Conservation (phyloP, 1,284 basidiomycete species). For the Xerocomus amazonicus region DNA sequence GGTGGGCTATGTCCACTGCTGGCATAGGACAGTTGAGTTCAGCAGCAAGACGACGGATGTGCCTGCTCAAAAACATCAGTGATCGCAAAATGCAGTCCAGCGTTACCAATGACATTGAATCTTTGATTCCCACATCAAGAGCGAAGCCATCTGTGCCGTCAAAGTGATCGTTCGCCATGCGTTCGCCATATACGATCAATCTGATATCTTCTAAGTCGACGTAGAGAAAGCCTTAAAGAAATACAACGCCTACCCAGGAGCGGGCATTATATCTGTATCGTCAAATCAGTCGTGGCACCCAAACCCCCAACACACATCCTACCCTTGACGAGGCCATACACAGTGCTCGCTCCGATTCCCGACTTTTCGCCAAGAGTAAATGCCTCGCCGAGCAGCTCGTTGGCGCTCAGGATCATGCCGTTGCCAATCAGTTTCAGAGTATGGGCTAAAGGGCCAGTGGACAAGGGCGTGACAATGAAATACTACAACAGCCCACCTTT, state of each 20-base stretch:
- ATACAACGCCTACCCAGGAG: conserved; percentile 43
- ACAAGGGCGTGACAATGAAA: not conserved
- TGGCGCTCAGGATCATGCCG: conserved; percentile 62
- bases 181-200: conserved; percentile 58
- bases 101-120: conserved; percentile 41
- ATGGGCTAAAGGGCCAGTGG: conserved; percentile 43
- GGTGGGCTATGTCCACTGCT: conserved; percentile 70
- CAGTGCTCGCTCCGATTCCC: conserved; percentile 66
- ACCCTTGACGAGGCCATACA: conserved; percentile 61
- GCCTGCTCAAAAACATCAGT: conserved; percentile 36
- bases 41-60: conserved; percentile 58
- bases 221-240: not conserved
- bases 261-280: conserved; percentile 53
- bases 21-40: conserved; percentile 80
- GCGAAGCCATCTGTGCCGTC: conserved; percentile 79
- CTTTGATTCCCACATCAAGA: conserved; percentile 88
- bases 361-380: conserved; percentile 84
- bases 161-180: conserved; percentile 71
- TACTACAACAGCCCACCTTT: conserved; percentile 47
- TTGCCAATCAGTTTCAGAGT: conserved; percentile 82
- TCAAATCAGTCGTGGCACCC: conserved; percentile 17
- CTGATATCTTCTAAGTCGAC: conserved; percentile 28
- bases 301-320: conserved; percentile 22
- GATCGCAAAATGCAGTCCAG: not conserved
- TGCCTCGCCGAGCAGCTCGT: conserved; percentile 79